These are phyloP conservation scores for Volvariella volvacea DNA, from an alignment of 1,284 basidiomycete species.

Conservation along the genomic window DNA sequence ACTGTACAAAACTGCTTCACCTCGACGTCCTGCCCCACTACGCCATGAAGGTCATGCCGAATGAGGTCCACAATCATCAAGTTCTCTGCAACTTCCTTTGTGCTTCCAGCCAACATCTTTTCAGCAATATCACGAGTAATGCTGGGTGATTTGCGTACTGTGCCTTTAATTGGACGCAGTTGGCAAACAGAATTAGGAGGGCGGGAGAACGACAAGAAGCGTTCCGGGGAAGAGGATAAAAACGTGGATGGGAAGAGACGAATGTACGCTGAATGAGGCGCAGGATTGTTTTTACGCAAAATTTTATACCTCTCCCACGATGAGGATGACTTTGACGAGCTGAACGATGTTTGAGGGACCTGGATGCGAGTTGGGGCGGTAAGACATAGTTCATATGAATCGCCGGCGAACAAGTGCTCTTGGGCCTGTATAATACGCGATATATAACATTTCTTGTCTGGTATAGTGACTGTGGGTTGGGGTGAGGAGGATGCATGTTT, in stretches of 20 bases:
- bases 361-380: constrained; percentile 70
- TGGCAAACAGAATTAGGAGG: constrained; percentile 63
- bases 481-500: constrained; percentile 15
- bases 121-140: constrained; percentile 62
- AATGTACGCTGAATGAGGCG: constrained; percentile 86
- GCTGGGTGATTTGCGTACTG: constrained; percentile 60
- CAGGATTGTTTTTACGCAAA: constrained; percentile 78
- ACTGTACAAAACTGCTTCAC: constrained; percentile 86
- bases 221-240: constrained; percentile 85
- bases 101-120: constrained; percentile 61
- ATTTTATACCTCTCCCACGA: constrained; percentile 72
- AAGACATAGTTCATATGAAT: constrained; percentile 95
- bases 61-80: constrained; percentile 99
- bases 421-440: constrained; percentile 69
- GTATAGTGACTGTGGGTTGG: constrained; percentile 33
- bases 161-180: constrained; percentile 96
- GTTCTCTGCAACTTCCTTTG: constrained; percentile 95
- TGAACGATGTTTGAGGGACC: constrained; percentile 23
- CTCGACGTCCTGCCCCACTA: constrained; percentile 70
- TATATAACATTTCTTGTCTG: constrained; percentile 60
- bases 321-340: constrained; percentile 12
- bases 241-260: constrained; percentile 61
- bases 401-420: constrained; percentile 74
- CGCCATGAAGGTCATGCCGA: constrained; percentile 81
- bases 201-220: constrained; percentile 83